These are phyloP conservation scores for Tylopilus cervinicoccineus DNA, from an alignment of 768 basidiomycete genomes.

Conservation along the genomic window DNA sequence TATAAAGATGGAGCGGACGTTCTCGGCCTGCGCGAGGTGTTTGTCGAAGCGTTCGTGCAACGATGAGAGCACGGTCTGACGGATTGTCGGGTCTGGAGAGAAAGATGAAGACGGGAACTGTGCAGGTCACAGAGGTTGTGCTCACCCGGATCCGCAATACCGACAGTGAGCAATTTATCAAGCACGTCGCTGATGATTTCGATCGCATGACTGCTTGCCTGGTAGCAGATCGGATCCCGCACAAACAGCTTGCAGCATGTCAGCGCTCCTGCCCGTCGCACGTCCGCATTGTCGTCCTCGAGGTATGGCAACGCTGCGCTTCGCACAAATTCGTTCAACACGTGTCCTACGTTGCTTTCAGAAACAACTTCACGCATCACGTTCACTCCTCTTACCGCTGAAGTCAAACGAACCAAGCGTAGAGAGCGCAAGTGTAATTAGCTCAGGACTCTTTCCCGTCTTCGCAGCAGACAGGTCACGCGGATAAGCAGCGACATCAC, in stretches of 20 bases:
- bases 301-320: slow-evolving; percentile 88
- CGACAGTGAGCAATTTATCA: slow-evolving; percentile 92
- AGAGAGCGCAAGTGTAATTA: slow-evolving; percentile 76
- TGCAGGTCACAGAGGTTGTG: neutral
- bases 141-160: slow-evolving; percentile 91
- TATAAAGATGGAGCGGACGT: slow-evolving; percentile 95
- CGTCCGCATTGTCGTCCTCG: slow-evolving; percentile 86
- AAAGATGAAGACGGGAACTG: slow-evolving; percentile 4
- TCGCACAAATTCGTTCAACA: slow-evolving; percentile 94
- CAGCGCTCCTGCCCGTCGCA: slow-evolving; percentile 83
- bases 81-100: slow-evolving; percentile 61
- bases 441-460: slow-evolving; percentile 61
- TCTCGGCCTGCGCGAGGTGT: slow-evolving; percentile 95
- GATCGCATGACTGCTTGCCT: slow-evolving; percentile 93
- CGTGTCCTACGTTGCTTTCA: slow-evolving; percentile 57
- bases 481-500: slow-evolving; percentile 45
- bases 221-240: slow-evolving; percentile 92
- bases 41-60: slow-evolving; percentile 94
- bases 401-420: slow-evolving; percentile 94
- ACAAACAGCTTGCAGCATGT: slow-evolving; percentile 92
- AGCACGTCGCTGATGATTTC: slow-evolving; percentile 98
- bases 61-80: slow-evolving; percentile 79
- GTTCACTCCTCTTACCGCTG: slow-evolving; percentile 52
- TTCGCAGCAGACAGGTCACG: slow-evolving; percentile 51
- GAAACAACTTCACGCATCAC: slow-evolving; percentile 5